phyloP scores from a whole-genome alignment of 2,329 filamentous ascomycete species.

The Talaromyces sp. region DNA sequence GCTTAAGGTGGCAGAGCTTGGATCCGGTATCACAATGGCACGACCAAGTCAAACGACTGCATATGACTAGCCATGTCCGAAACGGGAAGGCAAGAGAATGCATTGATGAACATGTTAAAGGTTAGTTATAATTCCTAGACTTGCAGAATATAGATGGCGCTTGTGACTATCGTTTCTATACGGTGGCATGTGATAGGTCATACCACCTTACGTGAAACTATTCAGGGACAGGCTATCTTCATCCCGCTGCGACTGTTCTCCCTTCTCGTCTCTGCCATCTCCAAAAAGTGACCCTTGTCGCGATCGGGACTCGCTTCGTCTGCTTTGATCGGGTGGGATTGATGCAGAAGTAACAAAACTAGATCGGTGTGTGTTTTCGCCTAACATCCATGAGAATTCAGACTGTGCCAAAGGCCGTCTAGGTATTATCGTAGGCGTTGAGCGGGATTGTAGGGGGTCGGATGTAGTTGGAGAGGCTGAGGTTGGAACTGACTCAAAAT shows the following conservation, averaged over 20 bases:
- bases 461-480: background rate
- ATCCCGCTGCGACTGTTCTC: slow-evolving; percentile 28
- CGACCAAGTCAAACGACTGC: background rate
- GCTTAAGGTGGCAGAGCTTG: background rate
- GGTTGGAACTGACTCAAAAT: background rate
- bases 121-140: background rate
- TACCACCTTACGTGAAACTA: slow-evolving; percentile 28
- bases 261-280: slow-evolving; percentile 29
- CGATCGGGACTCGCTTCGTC: slow-evolving; percentile 30
- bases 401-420: slow-evolving; percentile 44
- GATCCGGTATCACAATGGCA: background rate
- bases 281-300: slow-evolving; percentile 36
- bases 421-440: slow-evolving; percentile 3
- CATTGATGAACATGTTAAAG: background rate
- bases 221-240: slow-evolving; percentile 40
- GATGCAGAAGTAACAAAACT: slow-evolving; percentile 46
- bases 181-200: slow-evolving; percentile 5
- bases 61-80: too few relatives aligned
- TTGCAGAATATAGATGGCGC: background rate
- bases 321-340: slow-evolving; percentile 43
- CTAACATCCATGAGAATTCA: slow-evolving; percentile 51
- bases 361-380: slow-evolving; percentile 42
- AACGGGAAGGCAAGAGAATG: background rate
- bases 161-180: background rate
- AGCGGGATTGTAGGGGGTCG: slow-evolving; percentile 5